Percentiles rank a stretch among this genome's conserved stretches.
Conservation (phyloP, 2,329 filamentous ascomycete species). For the Amphichorda felina region DNA sequence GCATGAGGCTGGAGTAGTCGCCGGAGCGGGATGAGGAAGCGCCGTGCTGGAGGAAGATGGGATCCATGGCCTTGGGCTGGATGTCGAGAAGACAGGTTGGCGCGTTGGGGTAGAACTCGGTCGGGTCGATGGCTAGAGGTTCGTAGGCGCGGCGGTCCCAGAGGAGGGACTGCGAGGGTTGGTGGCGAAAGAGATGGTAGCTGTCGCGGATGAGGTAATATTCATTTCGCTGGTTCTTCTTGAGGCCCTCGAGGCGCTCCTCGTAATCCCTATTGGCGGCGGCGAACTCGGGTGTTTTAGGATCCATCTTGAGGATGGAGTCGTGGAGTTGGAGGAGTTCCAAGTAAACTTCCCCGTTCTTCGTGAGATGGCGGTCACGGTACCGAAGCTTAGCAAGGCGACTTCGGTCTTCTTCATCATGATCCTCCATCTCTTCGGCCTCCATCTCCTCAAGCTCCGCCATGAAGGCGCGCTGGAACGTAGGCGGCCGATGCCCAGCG, state of each 20-base stretch:
- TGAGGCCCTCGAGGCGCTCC: constrained; percentile 16
- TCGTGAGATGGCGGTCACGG: constrained; percentile 12
- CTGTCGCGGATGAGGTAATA: constrained; percentile 38
- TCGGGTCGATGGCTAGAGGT: constrained; percentile 42
- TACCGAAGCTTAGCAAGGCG: constrained; percentile 16
- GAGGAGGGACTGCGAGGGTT: constrained; percentile 30
- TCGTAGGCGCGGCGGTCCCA: constrained; percentile 66
- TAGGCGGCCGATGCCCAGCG: constrained; percentile 15
- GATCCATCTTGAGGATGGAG: constrained; percentile 6
- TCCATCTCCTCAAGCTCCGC: constrained; percentile 28
- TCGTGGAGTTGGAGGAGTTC: constrained; percentile 22
- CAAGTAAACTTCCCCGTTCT: constrained; percentile 12
- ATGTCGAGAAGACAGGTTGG: constrained; percentile 53
- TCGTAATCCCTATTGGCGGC: constrained; percentile 21
- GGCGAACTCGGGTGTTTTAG: constrained; percentile 12
- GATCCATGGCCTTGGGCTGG: constrained; percentile 43
- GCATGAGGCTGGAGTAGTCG: constrained; percentile 39
- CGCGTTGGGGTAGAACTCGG: constrained; percentile 57
- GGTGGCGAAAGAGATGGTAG: constrained; percentile 33
- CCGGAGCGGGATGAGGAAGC: constrained; percentile 25
- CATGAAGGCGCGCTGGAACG: constrained; percentile 25
- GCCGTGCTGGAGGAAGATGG: constrained; percentile 33
- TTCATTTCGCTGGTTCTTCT: constrained; percentile 19
- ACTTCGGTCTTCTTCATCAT: not conserved
- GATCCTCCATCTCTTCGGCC: not conserved